A percentile compares a stretch with the other conserved stretches of the same genome.
These are phyloP conservation scores for Aspergillus spinulosporus DNA, from an alignment of 2,329 filamentous ascomycete species.

Conservation along the genomic window DNA sequence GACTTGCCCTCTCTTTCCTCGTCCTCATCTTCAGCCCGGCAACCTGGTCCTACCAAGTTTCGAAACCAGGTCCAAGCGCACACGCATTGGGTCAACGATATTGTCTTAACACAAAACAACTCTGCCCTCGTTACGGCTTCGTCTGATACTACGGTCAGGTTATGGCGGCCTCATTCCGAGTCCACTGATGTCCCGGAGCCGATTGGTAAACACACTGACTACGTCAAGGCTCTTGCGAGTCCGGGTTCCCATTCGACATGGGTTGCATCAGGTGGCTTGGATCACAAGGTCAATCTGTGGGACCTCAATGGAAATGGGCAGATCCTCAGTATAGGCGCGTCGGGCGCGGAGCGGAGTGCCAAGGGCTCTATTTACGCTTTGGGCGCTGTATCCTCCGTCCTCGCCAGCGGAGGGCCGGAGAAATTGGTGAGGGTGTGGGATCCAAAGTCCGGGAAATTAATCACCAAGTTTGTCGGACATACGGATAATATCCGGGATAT, in stretches of 20 bases:
- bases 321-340: constrained; percentile 74
- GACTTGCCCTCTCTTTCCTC: constrained; percentile 38
- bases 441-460: constrained; percentile 78
- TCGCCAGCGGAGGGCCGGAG: constrained; percentile 92
- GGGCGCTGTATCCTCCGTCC: constrained; percentile 72
- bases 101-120: constrained; percentile 75
- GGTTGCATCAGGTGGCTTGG: constrained; percentile 91
- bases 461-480: constrained; percentile 96
- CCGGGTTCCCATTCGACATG: constrained; percentile 71
- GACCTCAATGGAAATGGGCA: constrained; percentile 86
- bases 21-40: constrained; percentile 15
- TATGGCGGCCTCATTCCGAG: constrained; percentile 76
- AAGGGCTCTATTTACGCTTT: constrained; percentile 97
- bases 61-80: constrained; percentile 73
- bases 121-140: constrained; percentile 82
- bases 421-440: constrained; percentile 93
- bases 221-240: constrained; percentile 89
- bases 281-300: constrained; percentile 91
- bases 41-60: constrained; percentile 52
- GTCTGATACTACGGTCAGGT: constrained; percentile 88
- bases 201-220: constrained; percentile 92
- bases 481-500: constrained; percentile 93
- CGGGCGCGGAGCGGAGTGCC: constrained; percentile 74
- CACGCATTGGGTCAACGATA: constrained; percentile 96
- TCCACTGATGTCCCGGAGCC: constrained; percentile 68